phyloP scores from a whole-genome alignment of 163 green algal genomes.

The Volvox carteri region DNA sequence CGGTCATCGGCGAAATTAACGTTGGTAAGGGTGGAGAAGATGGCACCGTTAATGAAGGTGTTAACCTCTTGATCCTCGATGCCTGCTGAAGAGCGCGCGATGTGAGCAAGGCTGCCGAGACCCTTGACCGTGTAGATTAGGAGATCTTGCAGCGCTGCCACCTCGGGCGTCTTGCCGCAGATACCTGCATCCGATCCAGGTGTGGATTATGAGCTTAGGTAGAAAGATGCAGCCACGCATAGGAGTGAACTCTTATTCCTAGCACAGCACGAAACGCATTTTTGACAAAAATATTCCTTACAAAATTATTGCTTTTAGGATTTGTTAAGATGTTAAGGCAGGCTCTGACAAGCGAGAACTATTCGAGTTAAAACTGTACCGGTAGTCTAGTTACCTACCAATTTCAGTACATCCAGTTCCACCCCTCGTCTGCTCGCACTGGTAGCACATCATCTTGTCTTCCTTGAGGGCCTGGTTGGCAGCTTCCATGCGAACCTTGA shows the following conservation, averaged over 20 bases:
- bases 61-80: slow-evolving; percentile 64
- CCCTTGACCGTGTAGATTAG: slow-evolving; percentile 76
- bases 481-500: slow-evolving; percentile 22
- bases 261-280: too few species aligned
- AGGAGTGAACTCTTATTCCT: too few species aligned
- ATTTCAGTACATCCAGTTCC: slow-evolving; percentile 58
- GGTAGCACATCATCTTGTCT: slow-evolving; percentile 56
- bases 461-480: slow-evolving; percentile 36
- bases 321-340: too few species aligned
- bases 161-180: slow-evolving; percentile 82
- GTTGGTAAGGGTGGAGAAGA: slow-evolving; percentile 87
- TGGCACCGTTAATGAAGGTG: slow-evolving; percentile 73
- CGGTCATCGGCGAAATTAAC: slow-evolving; percentile 74
- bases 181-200: slow-evolving; percentile 54
- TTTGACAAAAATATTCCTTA: too few species aligned
- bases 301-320: too few species aligned
- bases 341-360: neutral
- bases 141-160: slow-evolving; percentile 75
- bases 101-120: slow-evolving; percentile 66
- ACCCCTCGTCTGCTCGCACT: slow-evolving; percentile 53
- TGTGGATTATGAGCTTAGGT: neutral
- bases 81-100: slow-evolving; percentile 12
- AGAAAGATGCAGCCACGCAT: too few species aligned
- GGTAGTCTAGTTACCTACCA: slow-evolving; percentile 35
- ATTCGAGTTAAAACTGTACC: neutral